phyloP scores from a whole-genome alignment of 768 basidiomycete species.

The Boletellus ananas region DNA sequence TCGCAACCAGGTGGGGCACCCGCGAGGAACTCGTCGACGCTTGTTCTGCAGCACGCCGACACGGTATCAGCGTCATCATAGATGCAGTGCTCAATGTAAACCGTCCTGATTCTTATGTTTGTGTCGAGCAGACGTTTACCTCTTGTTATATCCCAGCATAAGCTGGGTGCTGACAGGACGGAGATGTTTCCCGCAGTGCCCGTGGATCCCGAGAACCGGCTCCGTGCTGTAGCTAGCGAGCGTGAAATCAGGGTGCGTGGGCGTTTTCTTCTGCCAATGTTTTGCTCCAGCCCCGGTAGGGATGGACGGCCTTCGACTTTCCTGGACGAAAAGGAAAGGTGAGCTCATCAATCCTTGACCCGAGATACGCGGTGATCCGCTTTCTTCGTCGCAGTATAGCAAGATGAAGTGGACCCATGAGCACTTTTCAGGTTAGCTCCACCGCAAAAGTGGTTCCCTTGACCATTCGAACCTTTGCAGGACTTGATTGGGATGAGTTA shows the following conservation, averaged over 20 bases:
- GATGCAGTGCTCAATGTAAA: constrained; percentile 88
- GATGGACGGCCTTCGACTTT: constrained; percentile 86
- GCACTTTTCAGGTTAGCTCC: constrained; percentile 68
- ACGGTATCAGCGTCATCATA: constrained; percentile 72
- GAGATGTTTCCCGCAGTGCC: constrained; percentile 70
- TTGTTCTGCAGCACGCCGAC: constrained; percentile 60
- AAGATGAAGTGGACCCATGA: constrained; percentile 66
- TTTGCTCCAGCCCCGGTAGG: constrained; percentile 38
- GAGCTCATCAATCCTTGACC: constrained; percentile 14
- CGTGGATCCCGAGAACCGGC: constrained; percentile 65
- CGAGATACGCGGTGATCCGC: not conserved
- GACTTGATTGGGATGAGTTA: constrained; percentile 80
- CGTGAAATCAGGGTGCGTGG: constrained; percentile 62
- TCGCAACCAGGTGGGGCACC: constrained; percentile 83
- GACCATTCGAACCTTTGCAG: constrained; percentile 32
- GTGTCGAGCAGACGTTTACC: constrained; percentile 5
- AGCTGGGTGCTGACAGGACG: constrained; percentile 75
- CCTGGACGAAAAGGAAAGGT: constrained; percentile 73
- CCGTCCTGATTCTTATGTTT: not conserved
- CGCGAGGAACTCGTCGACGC: constrained; percentile 73
- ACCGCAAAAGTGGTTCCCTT: not conserved
- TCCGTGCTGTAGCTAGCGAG: constrained; percentile 53
- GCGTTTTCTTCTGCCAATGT: not conserved
- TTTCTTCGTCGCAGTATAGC: constrained; percentile 53
- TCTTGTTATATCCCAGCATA: constrained; percentile 49